These are phyloP conservation scores for Boletellus ananiceps DNA, from an alignment of 768 basidiomycete genomes.

Conservation along the genomic window DNA sequence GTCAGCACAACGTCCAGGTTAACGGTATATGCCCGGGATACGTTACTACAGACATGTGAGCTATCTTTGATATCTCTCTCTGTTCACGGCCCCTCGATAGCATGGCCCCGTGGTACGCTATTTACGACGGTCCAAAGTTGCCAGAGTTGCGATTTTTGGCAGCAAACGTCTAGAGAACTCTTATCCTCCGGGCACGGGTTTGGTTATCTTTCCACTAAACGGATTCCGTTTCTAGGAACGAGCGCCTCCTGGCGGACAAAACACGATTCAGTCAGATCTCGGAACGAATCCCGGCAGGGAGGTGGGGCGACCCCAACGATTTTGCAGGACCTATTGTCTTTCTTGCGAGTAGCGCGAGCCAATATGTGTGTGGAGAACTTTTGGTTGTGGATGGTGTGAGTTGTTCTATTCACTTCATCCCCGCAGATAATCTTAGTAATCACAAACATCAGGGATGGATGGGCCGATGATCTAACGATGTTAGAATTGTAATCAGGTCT, in stretches of 20 bases:
- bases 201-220: conserved; percentile 11
- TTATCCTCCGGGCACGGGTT: conserved; percentile 5
- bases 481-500: conserved; percentile 1
- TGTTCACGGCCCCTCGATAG: neutral
- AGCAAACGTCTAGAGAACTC: neutral
- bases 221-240: conserved; percentile 46
- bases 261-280: conserved; percentile 60
- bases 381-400: conserved; percentile 67
- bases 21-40: conserved; percentile 88
- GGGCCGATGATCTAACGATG: conserved; percentile 38
- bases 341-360: conserved; percentile 58
- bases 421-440: conserved; percentile 1
- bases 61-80: conserved; percentile 18
- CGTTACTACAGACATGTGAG: conserved; percentile 83
- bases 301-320: conserved; percentile 64
- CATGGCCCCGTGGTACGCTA: conserved; percentile 5
- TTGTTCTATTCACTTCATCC: conserved; percentile 9
- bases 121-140: conserved; percentile 1
- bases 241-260: conserved; percentile 57
- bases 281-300: conserved; percentile 63
- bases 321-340: conserved; percentile 66
- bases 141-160: conserved; percentile 7
- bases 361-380: conserved; percentile 67
- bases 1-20: conserved; percentile 80
- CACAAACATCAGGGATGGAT: conserved; percentile 51